These are phyloP conservation scores for Cubamyces sp. DNA, from an alignment of 768 basidiomycete species.

Conservation along the genomic window DNA sequence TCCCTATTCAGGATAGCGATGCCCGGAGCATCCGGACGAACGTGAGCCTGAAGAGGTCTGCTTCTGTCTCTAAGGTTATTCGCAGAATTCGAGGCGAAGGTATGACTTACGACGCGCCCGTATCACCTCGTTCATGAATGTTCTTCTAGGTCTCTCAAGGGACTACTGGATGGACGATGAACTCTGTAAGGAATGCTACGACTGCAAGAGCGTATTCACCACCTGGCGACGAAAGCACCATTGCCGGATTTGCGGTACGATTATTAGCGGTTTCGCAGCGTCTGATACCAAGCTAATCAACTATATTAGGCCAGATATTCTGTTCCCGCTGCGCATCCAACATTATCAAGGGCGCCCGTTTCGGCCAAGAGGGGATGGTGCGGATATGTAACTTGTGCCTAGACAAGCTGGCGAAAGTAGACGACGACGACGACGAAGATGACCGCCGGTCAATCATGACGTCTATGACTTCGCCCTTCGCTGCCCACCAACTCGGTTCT, in stretches of 20 bases:
- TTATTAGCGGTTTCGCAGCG: slow-evolving; percentile 9
- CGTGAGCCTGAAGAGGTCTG: slow-evolving; percentile 68
- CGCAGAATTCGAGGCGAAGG: slow-evolving; percentile 91
- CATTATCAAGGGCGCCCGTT: slow-evolving; percentile 91
- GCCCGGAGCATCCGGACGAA: slow-evolving; percentile 83
- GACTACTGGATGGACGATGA: slow-evolving; percentile 99
- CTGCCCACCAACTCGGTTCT: slow-evolving; percentile 69
- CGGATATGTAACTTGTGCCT: slow-evolving; percentile 95
- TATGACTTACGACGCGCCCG: slow-evolving; percentile 29
- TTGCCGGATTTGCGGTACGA: slow-evolving; percentile 91
- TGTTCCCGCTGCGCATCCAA: slow-evolving; percentile 97
- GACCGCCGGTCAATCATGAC: slow-evolving; percentile 83
- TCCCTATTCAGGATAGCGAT: slow-evolving; percentile 85
- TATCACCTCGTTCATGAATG: slow-evolving; percentile 8
- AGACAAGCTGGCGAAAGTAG: slow-evolving; percentile 87
- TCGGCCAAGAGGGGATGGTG: slow-evolving; percentile 94
- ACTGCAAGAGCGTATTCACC: slow-evolving; percentile 93
- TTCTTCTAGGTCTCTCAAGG: slow-evolving; percentile 70
- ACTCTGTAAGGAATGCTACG: slow-evolving; percentile 93
- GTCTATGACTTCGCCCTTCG: slow-evolving; percentile 67
- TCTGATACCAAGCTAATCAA: background rate
- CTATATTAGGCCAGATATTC: slow-evolving; percentile 85
- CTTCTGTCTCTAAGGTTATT: slow-evolving; percentile 90
- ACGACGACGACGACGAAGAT: slow-evolving; percentile 84
- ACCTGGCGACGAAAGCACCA: slow-evolving; percentile 96